Percentiles rank a stretch among this genome's conserved stretches.
Evolutionary conservation across 176 grass and related monocot species (phyloP).

Genomic region (Cenchrus purpureus): DNA sequence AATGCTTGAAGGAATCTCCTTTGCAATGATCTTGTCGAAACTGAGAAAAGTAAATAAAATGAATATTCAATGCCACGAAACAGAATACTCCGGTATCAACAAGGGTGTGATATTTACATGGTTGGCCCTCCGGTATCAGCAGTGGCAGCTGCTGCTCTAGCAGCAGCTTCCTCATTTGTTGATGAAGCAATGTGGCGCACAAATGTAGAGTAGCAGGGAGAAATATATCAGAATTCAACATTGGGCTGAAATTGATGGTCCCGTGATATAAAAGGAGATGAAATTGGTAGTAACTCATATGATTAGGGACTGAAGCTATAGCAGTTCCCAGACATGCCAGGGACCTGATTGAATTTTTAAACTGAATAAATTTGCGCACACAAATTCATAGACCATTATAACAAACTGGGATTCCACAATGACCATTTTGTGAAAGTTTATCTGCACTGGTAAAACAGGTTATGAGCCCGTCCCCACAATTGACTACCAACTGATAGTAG

Average conservation of each 20-base stretch:
- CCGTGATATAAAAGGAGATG: neutral
- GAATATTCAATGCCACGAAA: conserved; percentile 3
- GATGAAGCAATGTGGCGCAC: conserved; percentile 69
- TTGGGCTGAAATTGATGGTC: neutral
- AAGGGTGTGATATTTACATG: conserved; percentile 55
- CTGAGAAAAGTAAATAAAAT: conserved; percentile 41
- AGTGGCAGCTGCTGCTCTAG: conserved; percentile 52
- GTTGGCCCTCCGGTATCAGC: conserved; percentile 70
- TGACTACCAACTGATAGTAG: neutral
- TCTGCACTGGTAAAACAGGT: neutral
- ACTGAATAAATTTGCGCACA: neutral
- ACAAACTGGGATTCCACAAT: neutral
- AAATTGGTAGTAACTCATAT: conserved; percentile 10
- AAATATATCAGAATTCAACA: conserved; percentile 4
- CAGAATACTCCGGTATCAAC: neutral
- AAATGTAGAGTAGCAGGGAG: conserved; percentile 43
- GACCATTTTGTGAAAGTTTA: neutral
- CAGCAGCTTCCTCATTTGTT: conserved; percentile 78
- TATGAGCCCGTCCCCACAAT: neutral
- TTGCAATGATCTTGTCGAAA: conserved; percentile 98
- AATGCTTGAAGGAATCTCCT: conserved; percentile 78
- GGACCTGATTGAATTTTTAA: neutral
- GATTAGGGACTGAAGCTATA: conserved; percentile 5
- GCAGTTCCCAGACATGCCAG: neutral
- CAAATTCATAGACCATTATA: neutral